Evolutionary conservation across 2,329 filamentous ascomycete species (phyloP).

Genomic region (Grosmannia clavigera): DNA sequence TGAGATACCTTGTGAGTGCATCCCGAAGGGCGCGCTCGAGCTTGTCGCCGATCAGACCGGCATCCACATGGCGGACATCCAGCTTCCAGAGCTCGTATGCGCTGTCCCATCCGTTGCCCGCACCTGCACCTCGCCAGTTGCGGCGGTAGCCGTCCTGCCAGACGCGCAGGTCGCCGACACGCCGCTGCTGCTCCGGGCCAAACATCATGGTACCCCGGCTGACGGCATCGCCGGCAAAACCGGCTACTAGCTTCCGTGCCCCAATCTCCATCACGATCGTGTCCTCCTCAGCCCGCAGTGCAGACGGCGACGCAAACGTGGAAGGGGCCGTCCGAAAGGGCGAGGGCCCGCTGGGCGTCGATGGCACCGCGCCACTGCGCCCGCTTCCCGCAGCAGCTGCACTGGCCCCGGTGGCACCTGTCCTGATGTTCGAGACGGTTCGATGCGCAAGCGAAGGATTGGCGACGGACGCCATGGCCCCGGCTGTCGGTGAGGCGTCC

Average conservation of each 20-base stretch:
- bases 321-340: conserved; percentile 42
- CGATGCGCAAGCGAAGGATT: conserved; percentile 40
- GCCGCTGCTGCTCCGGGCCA: conserved; percentile 61
- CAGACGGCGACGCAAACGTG: conserved; percentile 45
- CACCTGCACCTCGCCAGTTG: conserved; percentile 28
- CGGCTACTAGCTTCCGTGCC: conserved; percentile 63
- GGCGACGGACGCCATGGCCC: conserved; percentile 30
- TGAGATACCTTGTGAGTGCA: conserved; percentile 61
- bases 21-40: conserved; percentile 73
- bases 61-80: conserved; percentile 59
- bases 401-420: neutral
- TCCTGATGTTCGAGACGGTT: conserved; percentile 44
- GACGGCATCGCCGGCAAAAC: conserved; percentile 71
- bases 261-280: conserved; percentile 73
- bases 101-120: conserved; percentile 43
- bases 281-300: conserved; percentile 69
- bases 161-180: conserved; percentile 68
- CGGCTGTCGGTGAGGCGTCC: neutral
- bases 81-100: conserved; percentile 66
- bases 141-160: conserved; percentile 46
- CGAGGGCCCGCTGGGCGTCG: conserved; percentile 26
- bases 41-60: conserved; percentile 74
- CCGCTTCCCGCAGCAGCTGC: conserved; percentile 15
- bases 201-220: conserved; percentile 63
- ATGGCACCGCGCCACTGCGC: conserved; percentile 6